phyloP scores from a whole-genome alignment of 441 rosid genomes.

The Erodium texanum region DNA sequence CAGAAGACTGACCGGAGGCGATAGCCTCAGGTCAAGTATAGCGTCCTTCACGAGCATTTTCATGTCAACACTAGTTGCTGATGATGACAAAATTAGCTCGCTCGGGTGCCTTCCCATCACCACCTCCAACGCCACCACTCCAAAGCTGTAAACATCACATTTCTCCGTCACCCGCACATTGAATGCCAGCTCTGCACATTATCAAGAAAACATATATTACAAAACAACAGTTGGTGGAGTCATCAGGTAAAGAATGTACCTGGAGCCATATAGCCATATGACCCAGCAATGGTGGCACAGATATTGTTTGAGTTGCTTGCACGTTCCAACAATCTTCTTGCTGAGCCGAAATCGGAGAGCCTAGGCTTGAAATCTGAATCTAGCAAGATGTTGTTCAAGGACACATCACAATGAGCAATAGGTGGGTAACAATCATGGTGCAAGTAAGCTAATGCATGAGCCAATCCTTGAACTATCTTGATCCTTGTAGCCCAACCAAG shows the following conservation, averaged over 20 bases:
- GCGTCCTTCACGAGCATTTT: not conserved
- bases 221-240: too few relatives aligned
- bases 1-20: not conserved
- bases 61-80: not conserved
- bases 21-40: not conserved
- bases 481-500: conserved; percentile 20
- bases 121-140: conserved; percentile 20
- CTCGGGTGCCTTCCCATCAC: conserved; percentile 18
- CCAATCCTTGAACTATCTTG: conserved; percentile 16
- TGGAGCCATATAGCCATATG: conserved; percentile 26
- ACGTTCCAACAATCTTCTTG: conserved; percentile 19
- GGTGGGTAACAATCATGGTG: conserved; percentile 21
- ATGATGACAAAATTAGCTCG: conserved; percentile 12
- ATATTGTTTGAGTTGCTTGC: not conserved
- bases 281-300: conserved; percentile 17
- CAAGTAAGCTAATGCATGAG: conserved; percentile 26
- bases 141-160: conserved; percentile 21
- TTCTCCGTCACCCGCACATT: conserved; percentile 16
- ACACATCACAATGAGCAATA: conserved; percentile 23
- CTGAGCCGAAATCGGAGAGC: conserved; percentile 22
- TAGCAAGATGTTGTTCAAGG: conserved; percentile 22
- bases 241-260: not conserved
- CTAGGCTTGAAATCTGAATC: conserved; percentile 16
- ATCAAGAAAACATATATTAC: not conserved
- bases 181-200: conserved; percentile 24